Evolutionary conservation across 306 rosid species (phyloP), one percentile per base, ranked within the genome.

Genomic region (Ormosia emarginata): DNA sequence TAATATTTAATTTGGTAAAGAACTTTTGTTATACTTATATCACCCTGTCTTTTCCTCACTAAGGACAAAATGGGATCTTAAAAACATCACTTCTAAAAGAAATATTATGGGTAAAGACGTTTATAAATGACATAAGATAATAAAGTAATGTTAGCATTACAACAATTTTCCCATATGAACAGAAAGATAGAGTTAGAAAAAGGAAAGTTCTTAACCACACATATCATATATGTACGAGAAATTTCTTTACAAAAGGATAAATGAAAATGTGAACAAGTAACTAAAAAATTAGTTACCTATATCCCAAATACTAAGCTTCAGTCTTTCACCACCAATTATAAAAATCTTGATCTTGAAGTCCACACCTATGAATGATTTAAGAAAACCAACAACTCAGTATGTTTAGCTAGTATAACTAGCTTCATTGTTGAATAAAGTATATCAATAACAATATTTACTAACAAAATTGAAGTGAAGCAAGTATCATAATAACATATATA

Each of bases 231-330:
- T 71, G 34, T 17, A 11, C 32, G 17, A 55, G 43, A 41, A 56
- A 13, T 34, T 34, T 67, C 43, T 66, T 74, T 10, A 33, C 8
- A 64, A 57, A 47, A 46, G 1, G 65, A 37, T 14, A 59, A 66
- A 56, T 9, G 57, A 57, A 67, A 84, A 4, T 66, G 68, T 14
- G 17, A 70, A 67, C 50, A 32, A 63, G 37, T 32, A 36, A 43
- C 15, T 29, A 72, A 53, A 57, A 57, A 57, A 67, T 7, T 43
- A 59, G 44, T 46, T 81, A 95, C 99, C 98, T 63, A 98, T 95
- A 90, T 95, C 99, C 99, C 99, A 95, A 59, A 95, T 92, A 29
- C 98, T 95, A 63, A 95, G 98, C 94, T 95, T 95, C 91, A 93
- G 80, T 84, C 88, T 88, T 81, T 92, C 93, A 13, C 92, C 97